Conservation (phyloP, 2,329 filamentous ascomycete species). For the Fusarium humuli region DNA sequence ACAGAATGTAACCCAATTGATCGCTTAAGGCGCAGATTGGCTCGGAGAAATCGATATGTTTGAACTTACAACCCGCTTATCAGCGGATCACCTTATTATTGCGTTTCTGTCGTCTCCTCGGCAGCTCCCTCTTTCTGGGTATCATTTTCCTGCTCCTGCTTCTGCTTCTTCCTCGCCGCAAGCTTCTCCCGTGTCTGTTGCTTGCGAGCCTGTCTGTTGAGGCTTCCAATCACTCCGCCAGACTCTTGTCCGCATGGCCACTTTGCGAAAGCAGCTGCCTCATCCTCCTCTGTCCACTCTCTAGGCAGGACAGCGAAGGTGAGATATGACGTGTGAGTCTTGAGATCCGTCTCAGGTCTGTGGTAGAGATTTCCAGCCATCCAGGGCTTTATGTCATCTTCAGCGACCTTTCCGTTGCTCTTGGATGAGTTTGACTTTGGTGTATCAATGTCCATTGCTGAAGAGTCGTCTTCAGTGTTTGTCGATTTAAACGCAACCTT, state of each 20-base stretch:
- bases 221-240: slow-evolving; percentile 63
- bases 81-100: slow-evolving; percentile 24
- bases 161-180: slow-evolving; percentile 60
- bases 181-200: slow-evolving; percentile 67
- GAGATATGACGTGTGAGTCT: slow-evolving; percentile 97
- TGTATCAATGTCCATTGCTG: slow-evolving; percentile 57
- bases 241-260: slow-evolving; percentile 70
- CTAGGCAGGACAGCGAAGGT: slow-evolving; percentile 91
- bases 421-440: slow-evolving; percentile 45
- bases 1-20: slow-evolving; percentile 1
- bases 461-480: slow-evolving; percentile 45
- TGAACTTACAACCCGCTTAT: slow-evolving; percentile 12
- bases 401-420: slow-evolving; percentile 36
- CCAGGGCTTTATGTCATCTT: slow-evolving; percentile 66
- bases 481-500: slow-evolving; percentile 47
- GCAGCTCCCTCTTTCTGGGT: slow-evolving; percentile 37
- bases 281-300: slow-evolving; percentile 86
- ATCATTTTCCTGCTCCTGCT: slow-evolving; percentile 47
- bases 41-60: slow-evolving; percentile 1
- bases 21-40: not conserved
- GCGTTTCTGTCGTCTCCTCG: slow-evolving; percentile 28
- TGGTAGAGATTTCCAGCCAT: slow-evolving; percentile 83
- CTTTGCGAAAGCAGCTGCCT: slow-evolving; percentile 72
- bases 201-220: slow-evolving; percentile 66
- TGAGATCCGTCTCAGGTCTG: slow-evolving; percentile 86